Evolutionary conservation across 1,284 basidiomycete genomes (phyloP).

Genomic region (Farysia itapuensis): DNA sequence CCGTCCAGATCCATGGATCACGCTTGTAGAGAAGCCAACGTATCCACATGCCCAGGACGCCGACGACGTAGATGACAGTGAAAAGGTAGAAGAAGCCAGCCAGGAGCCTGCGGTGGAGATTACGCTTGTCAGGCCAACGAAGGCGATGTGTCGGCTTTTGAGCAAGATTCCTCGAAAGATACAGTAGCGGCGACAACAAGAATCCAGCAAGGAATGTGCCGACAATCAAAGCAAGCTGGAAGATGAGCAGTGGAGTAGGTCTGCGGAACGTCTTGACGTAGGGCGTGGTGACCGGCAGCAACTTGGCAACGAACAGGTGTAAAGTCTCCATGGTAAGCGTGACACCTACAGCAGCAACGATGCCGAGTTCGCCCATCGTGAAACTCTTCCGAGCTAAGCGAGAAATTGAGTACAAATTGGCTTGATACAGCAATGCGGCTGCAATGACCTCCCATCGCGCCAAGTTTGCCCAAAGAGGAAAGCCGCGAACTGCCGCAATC

Average conservation of each 20-base stretch:
- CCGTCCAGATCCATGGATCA: constrained; percentile 85
- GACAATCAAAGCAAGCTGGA: constrained; percentile 89
- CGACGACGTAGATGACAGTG: constrained; percentile 74
- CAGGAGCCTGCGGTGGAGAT: constrained; percentile 77
- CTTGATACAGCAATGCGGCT: constrained; percentile 82
- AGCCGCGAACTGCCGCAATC: constrained; percentile 39
- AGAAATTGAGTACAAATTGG: constrained; percentile 83
- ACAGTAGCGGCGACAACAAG: constrained; percentile 88
- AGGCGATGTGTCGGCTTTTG: constrained; percentile 86
- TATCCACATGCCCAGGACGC: constrained; percentile 88
- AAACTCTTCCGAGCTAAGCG: constrained; percentile 88
- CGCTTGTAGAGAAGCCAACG: constrained; percentile 81
- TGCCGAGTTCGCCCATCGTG: constrained; percentile 87
- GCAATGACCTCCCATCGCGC: constrained; percentile 69
- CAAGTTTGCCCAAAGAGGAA: constrained; percentile 52
- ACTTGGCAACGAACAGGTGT: constrained; percentile 47
- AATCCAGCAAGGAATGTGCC: constrained; percentile 90
- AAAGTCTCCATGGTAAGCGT: constrained; percentile 76
- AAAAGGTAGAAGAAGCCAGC: constrained; percentile 85
- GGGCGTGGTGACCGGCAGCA: constrained; percentile 66
- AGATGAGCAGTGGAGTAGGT: constrained; percentile 86
- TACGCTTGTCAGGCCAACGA: constrained; percentile 82
- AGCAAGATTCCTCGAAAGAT: constrained; percentile 87
- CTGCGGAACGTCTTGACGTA: constrained; percentile 90
- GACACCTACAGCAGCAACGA: constrained; percentile 84